Evolutionary conservation across 768 basidiomycete genomes (phyloP).

Genomic region (Collybia mongolica): DNA sequence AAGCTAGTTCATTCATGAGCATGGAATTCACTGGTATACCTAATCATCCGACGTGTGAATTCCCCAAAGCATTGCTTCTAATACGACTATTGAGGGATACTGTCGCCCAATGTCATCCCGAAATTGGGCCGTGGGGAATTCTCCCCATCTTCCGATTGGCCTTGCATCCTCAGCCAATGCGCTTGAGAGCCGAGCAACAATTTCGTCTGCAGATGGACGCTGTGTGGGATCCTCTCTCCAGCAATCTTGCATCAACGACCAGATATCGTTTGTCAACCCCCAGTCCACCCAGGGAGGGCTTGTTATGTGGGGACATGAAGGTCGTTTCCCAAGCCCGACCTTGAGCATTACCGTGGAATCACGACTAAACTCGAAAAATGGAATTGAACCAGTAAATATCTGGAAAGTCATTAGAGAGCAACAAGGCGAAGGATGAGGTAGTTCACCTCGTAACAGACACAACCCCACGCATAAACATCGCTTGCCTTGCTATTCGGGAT

Average conservation of each 20-base stretch:
- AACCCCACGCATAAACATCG: constrained; percentile 27
- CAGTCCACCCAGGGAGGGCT: constrained; percentile 6
- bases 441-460: constrained; percentile 26
- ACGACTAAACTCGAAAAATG: constrained; percentile 16
- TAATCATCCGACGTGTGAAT: too few relatives aligned
- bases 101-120: too few relatives aligned
- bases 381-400: constrained; percentile 22
- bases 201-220: constrained; percentile 10
- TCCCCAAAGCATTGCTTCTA: too few relatives aligned
- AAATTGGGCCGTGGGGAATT: too few relatives aligned
- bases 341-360: constrained; percentile 14
- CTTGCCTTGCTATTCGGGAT: constrained; percentile 16
- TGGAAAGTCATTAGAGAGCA: neutral
- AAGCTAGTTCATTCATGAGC: too few relatives aligned
- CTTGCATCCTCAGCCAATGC: too few relatives aligned
- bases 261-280: constrained; percentile 17
- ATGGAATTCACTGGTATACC: too few relatives aligned
- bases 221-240: constrained; percentile 18
- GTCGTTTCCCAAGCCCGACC: constrained; percentile 15
- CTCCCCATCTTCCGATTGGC: too few relatives aligned
- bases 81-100: too few relatives aligned
- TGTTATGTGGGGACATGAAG: constrained; percentile 13
- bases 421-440: neutral
- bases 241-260: constrained; percentile 22
- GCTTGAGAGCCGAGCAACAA: neutral